Percentiles rank a stretch among this genome's conserved stretches.
phyloP scores from a whole-genome alignment of 192 early-diverging fungal species.

The Podila minutissima region DNA sequence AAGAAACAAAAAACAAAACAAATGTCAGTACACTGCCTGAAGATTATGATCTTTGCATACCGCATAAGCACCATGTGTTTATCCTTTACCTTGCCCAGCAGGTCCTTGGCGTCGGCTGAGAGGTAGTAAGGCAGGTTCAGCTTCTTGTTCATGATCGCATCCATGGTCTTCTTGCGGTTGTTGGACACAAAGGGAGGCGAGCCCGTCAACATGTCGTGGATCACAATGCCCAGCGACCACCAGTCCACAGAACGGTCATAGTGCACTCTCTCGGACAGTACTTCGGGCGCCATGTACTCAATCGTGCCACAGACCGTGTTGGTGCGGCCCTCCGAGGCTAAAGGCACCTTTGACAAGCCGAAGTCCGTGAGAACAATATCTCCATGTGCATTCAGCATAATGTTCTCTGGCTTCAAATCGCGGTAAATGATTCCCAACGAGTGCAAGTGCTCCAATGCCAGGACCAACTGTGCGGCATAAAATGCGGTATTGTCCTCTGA shows the following conservation, averaged over 20 bases:
- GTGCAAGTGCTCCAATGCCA: constrained; percentile 91
- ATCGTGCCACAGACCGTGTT: constrained; percentile 80
- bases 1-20: constrained; percentile 15
- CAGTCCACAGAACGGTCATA: constrained; percentile 88
- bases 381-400: constrained; percentile 76
- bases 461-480: constrained; percentile 87
- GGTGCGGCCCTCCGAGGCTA: constrained; percentile 60
- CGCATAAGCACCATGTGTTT: not conserved
- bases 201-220: constrained; percentile 94
- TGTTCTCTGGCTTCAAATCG: constrained; percentile 83
- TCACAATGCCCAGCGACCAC: constrained; percentile 91
- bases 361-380: constrained; percentile 94
- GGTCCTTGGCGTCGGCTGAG: constrained; percentile 79
- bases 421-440: constrained; percentile 90
- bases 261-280: constrained; percentile 62
- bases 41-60: not conserved
- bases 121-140: constrained; percentile 82
- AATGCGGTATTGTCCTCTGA: constrained; percentile 87
- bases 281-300: constrained; percentile 84
- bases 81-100: constrained; percentile 67
- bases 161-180: constrained; percentile 86
- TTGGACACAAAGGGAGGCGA: constrained; percentile 81
- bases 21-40: not conserved
- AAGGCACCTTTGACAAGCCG: constrained; percentile 87
- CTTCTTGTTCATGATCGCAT: constrained; percentile 86